Percentiles rank a stretch among this genome's conserved stretches.
Conservation (phyloP, 177 flowering plant genomes). For the Vitis hybrid region DNA sequence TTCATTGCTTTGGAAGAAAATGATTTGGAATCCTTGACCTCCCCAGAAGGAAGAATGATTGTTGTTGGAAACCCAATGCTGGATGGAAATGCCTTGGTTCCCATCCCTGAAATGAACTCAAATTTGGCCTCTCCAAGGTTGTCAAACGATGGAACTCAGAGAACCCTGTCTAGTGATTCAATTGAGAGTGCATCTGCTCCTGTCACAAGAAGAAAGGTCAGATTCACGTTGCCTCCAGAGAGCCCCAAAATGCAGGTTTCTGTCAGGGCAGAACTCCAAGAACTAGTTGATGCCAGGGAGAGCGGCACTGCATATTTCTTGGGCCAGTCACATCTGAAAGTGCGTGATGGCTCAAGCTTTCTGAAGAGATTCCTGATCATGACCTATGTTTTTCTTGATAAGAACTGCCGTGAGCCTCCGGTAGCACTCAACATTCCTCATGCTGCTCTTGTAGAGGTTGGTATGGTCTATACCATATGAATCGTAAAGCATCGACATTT, state of each 20-base stretch:
- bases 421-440: conserved; percentile 65
- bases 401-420: conserved; percentile 53
- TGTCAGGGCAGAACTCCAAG: conserved; percentile 57
- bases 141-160: conserved; percentile 1
- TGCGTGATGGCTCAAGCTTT: conserved; percentile 40
- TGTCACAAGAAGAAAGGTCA: conserved; percentile 41
- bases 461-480: conserved; percentile 51
- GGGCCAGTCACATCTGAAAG: conserved; percentile 55
- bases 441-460: conserved; percentile 75
- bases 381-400: conserved; percentile 50
- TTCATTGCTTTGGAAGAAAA: conserved; percentile 60
- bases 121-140: neutral
- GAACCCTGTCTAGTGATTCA: conserved; percentile 6
- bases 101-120: conserved; percentile 18
- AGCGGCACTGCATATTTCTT: conserved; percentile 68
- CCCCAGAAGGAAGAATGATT: conserved; percentile 55
- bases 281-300: conserved; percentile 63
- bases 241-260: conserved; percentile 40
- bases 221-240: conserved; percentile 44
- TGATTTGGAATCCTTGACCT: conserved; percentile 36
- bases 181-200: conserved; percentile 3
- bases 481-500: neutral
- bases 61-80: conserved; percentile 39
- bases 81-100: conserved; percentile 41
- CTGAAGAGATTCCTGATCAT: conserved; percentile 43